Evolutionary conservation across 306 rosid genomes (phyloP).

Genomic region (Morella rubra): DNA sequence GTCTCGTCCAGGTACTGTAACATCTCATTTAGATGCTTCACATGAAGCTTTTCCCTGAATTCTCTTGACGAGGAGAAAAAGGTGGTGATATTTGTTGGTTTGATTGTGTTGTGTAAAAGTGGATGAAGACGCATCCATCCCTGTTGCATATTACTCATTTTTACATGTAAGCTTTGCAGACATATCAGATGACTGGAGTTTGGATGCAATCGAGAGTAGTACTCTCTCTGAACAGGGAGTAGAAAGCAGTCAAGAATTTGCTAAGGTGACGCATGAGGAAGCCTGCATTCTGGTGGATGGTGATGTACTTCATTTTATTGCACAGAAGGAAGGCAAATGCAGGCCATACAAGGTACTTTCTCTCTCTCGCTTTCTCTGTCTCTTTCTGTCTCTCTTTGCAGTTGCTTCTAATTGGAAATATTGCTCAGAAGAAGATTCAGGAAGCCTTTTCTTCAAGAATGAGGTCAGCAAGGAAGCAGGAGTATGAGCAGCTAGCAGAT

Average conservation of each 20-base stretch:
- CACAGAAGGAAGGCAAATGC: slow-evolving; percentile 24
- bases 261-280: slow-evolving; percentile 51
- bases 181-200: slow-evolving; percentile 34
- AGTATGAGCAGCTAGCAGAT: slow-evolving; percentile 72
- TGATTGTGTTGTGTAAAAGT: slow-evolving; percentile 13
- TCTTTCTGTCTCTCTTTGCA: not conserved
- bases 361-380: not conserved
- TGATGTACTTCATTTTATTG: slow-evolving; percentile 47
- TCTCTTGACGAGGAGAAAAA: not conserved
- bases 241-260: slow-evolving; percentile 31
- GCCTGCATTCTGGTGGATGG: slow-evolving; percentile 65
- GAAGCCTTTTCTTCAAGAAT: slow-evolving; percentile 55
- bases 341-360: slow-evolving; percentile 57
- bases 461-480: slow-evolving; percentile 69
- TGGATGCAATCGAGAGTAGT: slow-evolving; percentile 31
- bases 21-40: slow-evolving; percentile 7
- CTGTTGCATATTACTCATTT: slow-evolving; percentile 14
- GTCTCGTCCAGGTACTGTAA: slow-evolving; percentile 38
- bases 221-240: slow-evolving; percentile 26
- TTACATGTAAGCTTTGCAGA: slow-evolving; percentile 27
- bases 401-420: slow-evolving; percentile 19
- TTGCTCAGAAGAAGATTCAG: slow-evolving; percentile 51
- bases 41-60: slow-evolving; percentile 9
- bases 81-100: slow-evolving; percentile 16
- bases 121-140: slow-evolving; percentile 3